Evolutionary conservation across 2,329 filamentous ascomycete genomes (phyloP).

Genomic region (Xenoacremonium recifei): DNA sequence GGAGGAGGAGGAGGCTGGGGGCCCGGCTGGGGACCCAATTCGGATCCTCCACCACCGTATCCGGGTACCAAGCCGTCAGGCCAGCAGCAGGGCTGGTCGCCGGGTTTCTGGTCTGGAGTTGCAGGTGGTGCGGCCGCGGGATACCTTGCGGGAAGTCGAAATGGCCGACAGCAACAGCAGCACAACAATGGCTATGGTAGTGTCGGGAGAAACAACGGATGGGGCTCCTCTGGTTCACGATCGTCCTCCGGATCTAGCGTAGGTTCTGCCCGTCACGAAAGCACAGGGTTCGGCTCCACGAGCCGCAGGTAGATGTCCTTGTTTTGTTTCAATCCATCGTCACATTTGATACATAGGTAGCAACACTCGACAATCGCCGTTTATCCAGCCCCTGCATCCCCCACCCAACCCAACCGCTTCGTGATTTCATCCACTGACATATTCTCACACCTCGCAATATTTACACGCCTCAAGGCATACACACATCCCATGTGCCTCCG

Average conservation of each 20-base stretch:
- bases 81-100: constrained; percentile 55
- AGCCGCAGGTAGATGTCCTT: constrained; percentile 53
- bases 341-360: background rate
- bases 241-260: constrained; percentile 37
- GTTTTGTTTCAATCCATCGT: background rate
- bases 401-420: constrained; percentile 16
- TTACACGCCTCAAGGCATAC: constrained; percentile 19
- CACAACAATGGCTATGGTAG: constrained; percentile 32
- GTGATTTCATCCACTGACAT: constrained; percentile 7
- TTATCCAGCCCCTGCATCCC: constrained; percentile 25
- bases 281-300: constrained; percentile 73
- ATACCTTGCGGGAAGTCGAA: constrained; percentile 59
- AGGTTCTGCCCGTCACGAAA: constrained; percentile 55
- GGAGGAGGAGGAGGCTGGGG: constrained; percentile 40
- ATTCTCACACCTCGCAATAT: constrained; percentile 18
- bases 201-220: constrained; percentile 30
- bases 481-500: too few species aligned
- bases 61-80: constrained; percentile 36
- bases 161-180: constrained; percentile 30
- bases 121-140: constrained; percentile 67
- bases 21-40: constrained; percentile 38
- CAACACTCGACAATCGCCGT: constrained; percentile 23
- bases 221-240: constrained; percentile 28
- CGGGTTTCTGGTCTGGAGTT: constrained; percentile 74
- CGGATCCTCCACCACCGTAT: constrained; percentile 53